A percentile compares a stretch with the other conserved stretches of the same genome.
Evolutionary conservation across 208 protist species (phyloP).

Genomic region (Acanthamoeba lugdunensis): DNA sequence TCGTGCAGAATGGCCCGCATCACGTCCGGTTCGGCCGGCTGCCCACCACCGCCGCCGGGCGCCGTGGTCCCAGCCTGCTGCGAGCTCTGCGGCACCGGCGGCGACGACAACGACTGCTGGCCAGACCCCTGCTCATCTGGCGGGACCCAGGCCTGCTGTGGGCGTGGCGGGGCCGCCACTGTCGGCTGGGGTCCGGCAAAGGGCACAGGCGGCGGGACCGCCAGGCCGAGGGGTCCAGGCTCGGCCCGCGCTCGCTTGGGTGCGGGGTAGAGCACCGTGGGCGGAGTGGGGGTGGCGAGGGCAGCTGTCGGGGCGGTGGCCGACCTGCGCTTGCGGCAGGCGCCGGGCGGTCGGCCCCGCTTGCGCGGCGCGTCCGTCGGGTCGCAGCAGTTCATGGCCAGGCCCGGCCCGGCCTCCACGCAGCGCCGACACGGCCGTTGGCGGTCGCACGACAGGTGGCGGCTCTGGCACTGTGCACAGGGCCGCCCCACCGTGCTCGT

Average conservation of each 20-base stretch:
- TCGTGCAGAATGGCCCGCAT: conserved; percentile 3
- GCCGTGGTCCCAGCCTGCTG: too few relatives aligned
- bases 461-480: not conserved
- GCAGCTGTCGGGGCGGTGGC: not conserved
- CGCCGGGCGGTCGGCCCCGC: conserved; percentile 7
- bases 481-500: not conserved
- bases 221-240: too few relatives aligned
- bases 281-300: not conserved
- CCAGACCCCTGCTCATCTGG: too few relatives aligned
- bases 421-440: conserved; percentile 18
- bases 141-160: too few relatives aligned
- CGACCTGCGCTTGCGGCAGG: not conserved
- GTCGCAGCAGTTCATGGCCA: not conserved
- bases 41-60: not conserved
- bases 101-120: too few relatives aligned
- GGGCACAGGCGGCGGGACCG: too few relatives aligned
- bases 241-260: too few relatives aligned
- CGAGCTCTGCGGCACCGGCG: too few relatives aligned
- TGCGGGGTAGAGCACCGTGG: too few relatives aligned
- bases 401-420: not conserved
- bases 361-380: not conserved
- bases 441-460: conserved; percentile 19
- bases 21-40: not conserved
- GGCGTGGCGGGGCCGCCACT: not conserved
- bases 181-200: not conserved